phyloP scores from a whole-genome alignment of 352 stramenopile species.

The Globisporangium heterothallicum region DNA sequence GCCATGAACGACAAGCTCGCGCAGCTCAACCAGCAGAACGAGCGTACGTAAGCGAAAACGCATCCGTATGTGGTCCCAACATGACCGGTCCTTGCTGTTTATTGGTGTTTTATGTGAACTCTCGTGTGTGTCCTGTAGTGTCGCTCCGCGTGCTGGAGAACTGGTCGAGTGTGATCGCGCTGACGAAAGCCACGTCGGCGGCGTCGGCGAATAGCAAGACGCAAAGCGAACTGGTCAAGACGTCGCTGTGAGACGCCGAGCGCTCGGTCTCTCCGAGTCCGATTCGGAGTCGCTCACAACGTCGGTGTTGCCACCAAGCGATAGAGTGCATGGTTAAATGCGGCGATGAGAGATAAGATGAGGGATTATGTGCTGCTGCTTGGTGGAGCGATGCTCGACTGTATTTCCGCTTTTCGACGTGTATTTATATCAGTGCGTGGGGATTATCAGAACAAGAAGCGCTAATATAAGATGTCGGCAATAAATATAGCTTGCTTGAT shows the following conservation, averaged over 20 bases:
- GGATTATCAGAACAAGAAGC: not conserved
- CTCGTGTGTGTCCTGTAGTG: conserved; percentile 24
- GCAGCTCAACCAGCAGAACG: conserved; percentile 80
- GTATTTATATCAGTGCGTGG: conserved; percentile 2
- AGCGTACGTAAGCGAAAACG: conserved; percentile 60
- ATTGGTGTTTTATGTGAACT: too few species aligned
- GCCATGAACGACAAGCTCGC: conserved; percentile 67
- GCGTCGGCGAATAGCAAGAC: conserved; percentile 23
- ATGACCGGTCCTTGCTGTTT: too few species aligned
- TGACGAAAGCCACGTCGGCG: conserved; percentile 54
- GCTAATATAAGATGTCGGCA: conserved; percentile 1
- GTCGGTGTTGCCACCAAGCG: too few species aligned
- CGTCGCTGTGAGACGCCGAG: conserved; percentile 22
- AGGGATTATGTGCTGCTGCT: too few species aligned
- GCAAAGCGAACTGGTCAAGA: conserved; percentile 56
- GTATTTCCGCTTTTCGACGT: not conserved
- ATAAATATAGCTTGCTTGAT: conserved; percentile 3
- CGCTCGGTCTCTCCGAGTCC: not conserved
- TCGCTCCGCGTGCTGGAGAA: conserved; percentile 77
- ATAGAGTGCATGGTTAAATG: too few species aligned
- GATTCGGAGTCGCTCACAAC: not conserved
- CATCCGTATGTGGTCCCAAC: too few species aligned
- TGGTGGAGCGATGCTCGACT: too few species aligned
- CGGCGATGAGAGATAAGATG: conserved; percentile 1
- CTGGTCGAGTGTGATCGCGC: conserved; percentile 73